phyloP scores from a whole-genome alignment of 1,284 basidiomycete species.

The Pascua guehoae region DNA sequence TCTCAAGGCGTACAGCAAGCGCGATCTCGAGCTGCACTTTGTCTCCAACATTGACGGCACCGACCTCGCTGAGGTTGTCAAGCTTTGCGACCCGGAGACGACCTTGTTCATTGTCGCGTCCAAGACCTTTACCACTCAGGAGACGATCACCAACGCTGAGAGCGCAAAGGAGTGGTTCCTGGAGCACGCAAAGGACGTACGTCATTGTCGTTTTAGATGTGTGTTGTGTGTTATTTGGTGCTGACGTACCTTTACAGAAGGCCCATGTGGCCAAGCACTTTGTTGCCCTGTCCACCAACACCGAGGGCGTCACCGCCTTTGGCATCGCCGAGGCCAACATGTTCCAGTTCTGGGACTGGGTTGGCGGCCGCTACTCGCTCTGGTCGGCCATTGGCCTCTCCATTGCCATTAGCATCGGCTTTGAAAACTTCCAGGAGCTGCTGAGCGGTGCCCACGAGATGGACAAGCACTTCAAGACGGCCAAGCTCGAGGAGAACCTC shows the following conservation, averaged over 20 bases:
- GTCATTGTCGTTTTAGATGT: constrained; percentile 11
- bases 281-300: constrained; percentile 95
- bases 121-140: constrained; percentile 99
- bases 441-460: constrained; percentile 92
- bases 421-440: constrained; percentile 87
- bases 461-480: constrained; percentile 92
- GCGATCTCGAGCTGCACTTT: constrained; percentile 82
- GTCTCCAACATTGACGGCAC: constrained; percentile 99
- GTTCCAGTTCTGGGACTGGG: constrained; percentile 99
- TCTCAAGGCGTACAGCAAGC: constrained; percentile 86
- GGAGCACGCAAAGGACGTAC: constrained; percentile 65
- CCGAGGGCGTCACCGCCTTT: constrained; percentile 88
- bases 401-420: constrained; percentile 89
- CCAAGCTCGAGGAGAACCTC: constrained; percentile 84
- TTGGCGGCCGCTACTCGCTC: constrained; percentile 94
- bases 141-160: constrained; percentile 98
- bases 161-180: constrained; percentile 95
- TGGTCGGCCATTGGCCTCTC: constrained; percentile 98
- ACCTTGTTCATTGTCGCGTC: constrained; percentile 96
- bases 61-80: constrained; percentile 86
- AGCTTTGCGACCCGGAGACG: constrained; percentile 79
- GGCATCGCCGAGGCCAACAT: constrained; percentile 91
- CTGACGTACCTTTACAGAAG: constrained; percentile 52
- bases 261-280: constrained; percentile 97
- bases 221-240: background rate